Percentiles rank a stretch among this genome's conserved stretches.
Evolutionary conservation across 2,329 filamentous ascomycete species (phyloP).

Genomic region (Colletotrichum paranaense): DNA sequence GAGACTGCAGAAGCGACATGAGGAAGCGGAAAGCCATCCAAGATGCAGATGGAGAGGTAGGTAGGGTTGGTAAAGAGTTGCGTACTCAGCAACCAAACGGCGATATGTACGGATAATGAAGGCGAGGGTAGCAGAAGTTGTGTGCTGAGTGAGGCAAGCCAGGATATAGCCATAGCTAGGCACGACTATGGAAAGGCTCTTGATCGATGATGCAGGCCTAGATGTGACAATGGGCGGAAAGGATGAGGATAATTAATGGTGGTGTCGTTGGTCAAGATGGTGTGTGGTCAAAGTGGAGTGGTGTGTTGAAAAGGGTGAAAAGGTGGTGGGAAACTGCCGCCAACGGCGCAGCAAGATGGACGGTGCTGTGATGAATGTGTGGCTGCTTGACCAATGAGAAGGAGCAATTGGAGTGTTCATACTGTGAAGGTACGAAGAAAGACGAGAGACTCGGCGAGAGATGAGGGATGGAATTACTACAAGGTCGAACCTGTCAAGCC

Average conservation of each 20-base stretch:
- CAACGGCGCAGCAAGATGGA: not conserved
- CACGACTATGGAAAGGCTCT: conserved; percentile 7
- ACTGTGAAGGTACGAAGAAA: not conserved
- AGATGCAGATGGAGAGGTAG: not conserved
- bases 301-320: not conserved
- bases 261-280: not conserved
- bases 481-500: not conserved
- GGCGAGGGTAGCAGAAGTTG: not conserved
- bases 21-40: not conserved
- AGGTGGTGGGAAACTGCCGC: not conserved
- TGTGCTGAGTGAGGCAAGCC: not conserved
- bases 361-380: not conserved
- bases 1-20: not conserved
- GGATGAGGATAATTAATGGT: not conserved
- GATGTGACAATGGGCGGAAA: not conserved
- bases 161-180: not conserved
- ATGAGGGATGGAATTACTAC: not conserved
- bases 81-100: not conserved
- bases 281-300: not conserved
- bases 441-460: not conserved
- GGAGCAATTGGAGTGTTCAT: too few relatives aligned
- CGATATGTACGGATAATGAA: not conserved
- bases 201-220: conserved; percentile 2
- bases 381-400: not conserved
- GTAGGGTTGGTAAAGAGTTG: not conserved